Conservation (phyloP, 805 yeast species). For the Saccharomycopsis selenospora region DNA sequence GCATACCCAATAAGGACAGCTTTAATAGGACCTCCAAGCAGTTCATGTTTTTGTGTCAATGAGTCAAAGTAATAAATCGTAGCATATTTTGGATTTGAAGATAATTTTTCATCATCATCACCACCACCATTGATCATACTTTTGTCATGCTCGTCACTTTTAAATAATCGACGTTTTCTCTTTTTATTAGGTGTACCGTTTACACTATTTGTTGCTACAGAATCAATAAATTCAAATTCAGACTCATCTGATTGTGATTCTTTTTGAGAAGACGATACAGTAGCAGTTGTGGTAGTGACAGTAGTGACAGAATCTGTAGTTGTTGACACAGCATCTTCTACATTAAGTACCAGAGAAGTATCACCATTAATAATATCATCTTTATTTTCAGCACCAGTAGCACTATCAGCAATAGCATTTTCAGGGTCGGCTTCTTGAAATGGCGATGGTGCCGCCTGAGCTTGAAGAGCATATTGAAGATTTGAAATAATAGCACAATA, state of each 20-base stretch:
- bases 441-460: no score
- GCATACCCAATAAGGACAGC: constrained; percentile 63
- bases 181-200: neutral
- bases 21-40: constrained; percentile 45
- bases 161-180: neutral
- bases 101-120: neutral
- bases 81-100: constrained; percentile 24
- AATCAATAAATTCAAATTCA: neutral
- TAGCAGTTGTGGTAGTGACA: neutral
- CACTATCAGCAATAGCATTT: neutral
- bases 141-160: no score
- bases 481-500: constrained; percentile 67
- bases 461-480: constrained; percentile 33
- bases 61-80: constrained; percentile 70
- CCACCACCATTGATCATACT: neutral
- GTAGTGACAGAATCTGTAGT: neutral
- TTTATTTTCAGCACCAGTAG: constrained; percentile 6
- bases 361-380: neutral
- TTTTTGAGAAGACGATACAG: neutral
- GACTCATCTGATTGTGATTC: neutral
- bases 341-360: no score
- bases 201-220: neutral
- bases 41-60: constrained; percentile 49
- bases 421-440: constrained; percentile 4
- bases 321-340: neutral